phyloP scores from a whole-genome alignment of 139 green algal genomes.

The Ulvella scutata region DNA sequence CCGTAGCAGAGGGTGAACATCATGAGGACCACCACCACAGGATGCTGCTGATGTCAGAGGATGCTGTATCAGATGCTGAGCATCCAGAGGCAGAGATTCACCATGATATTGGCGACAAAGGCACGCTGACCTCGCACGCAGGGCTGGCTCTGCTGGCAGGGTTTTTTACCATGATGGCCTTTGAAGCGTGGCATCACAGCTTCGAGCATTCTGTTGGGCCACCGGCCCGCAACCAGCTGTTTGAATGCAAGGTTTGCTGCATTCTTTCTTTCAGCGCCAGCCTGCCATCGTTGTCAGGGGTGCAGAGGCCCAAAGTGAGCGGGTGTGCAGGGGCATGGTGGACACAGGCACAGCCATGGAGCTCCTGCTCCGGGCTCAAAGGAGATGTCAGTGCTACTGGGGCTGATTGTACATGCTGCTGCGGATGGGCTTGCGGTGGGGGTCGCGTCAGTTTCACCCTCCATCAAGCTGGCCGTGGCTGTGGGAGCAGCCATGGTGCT shows the following conservation, averaged over 20 bases:
- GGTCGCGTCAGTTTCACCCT: not conserved
- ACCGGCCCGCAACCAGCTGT: not conserved
- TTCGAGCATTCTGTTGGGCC: not conserved
- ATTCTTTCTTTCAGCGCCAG: too few species aligned
- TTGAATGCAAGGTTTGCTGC: not conserved
- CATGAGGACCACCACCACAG: not conserved
- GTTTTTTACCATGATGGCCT: not conserved
- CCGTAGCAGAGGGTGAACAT: not conserved
- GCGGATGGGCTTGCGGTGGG: slow-evolving; percentile 8
- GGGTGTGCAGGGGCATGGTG: too few species aligned
- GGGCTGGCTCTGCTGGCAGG: not conserved
- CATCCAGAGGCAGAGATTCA: not conserved
- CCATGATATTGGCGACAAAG: not conserved
- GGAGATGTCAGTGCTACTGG: not conserved
- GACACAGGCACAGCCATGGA: too few species aligned
- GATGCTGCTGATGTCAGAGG: not conserved
- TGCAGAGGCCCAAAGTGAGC: too few species aligned
- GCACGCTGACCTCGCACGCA: not conserved
- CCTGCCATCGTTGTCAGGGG: too few species aligned
- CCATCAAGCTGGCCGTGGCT: not conserved
- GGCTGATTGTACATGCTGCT: not conserved
- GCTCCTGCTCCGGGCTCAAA: too few species aligned
- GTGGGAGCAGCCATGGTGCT: slow-evolving; percentile 10
- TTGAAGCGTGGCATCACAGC: not conserved
- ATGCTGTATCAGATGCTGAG: not conserved